These are phyloP conservation scores for Furcasterigmium sp. DNA, from an alignment of 2,329 filamentous ascomycete species.

Conservation along the genomic window DNA sequence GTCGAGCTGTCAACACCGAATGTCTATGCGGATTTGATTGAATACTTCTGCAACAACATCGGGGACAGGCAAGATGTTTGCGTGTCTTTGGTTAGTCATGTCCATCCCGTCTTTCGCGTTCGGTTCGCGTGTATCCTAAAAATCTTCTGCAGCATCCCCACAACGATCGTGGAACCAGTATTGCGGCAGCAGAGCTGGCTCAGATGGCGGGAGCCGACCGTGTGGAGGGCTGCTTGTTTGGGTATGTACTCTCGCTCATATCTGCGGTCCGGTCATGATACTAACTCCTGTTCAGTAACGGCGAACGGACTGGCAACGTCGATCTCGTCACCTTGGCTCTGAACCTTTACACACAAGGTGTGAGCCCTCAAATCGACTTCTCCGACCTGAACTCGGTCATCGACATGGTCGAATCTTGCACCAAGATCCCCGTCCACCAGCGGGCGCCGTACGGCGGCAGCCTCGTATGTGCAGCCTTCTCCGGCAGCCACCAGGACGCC, in stretches of 20 bases:
- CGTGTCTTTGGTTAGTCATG: constrained; percentile 57
- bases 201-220: constrained; percentile 96
- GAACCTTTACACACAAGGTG: constrained; percentile 92
- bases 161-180: constrained; percentile 87
- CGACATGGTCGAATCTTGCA: constrained; percentile 83
- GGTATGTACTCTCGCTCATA: constrained; percentile 23
- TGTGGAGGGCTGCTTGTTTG: constrained; percentile 90
- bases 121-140: not conserved
- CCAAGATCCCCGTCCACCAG: constrained; percentile 89
- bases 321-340: constrained; percentile 88
- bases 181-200: constrained; percentile 84
- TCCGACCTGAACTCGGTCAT: constrained; percentile 84
- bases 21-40: constrained; percentile 91
- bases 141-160: constrained; percentile 60
- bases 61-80: constrained; percentile 79
- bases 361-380: constrained; percentile 82
- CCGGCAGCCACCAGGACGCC: constrained; percentile 88
- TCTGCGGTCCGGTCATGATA: not conserved
- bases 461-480: constrained; percentile 89
- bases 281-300: constrained; percentile 46
- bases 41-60: constrained; percentile 89
- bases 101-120: not conserved
- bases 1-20: constrained; percentile 95
- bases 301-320: constrained; percentile 92
- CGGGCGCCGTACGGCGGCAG: constrained; percentile 87